Base-by-base conservation (phyloP, 352 stramenopile species). In the Phytophthora sp. region DNA sequence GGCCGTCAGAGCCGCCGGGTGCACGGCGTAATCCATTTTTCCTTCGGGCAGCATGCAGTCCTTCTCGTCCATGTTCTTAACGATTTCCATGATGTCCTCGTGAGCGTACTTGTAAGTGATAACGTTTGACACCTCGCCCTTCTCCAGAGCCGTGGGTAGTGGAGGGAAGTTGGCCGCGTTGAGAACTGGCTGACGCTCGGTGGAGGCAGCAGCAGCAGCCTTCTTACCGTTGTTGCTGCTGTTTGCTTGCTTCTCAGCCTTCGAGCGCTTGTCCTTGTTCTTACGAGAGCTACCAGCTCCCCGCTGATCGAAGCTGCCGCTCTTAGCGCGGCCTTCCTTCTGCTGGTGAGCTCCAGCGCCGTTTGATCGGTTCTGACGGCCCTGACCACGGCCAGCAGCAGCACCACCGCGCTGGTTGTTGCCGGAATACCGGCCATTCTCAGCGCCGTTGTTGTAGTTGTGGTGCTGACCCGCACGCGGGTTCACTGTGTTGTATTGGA, bases 21-120 rank as follows among this genome's bases (percentile, higher is more conserved):
- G 89, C 21, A 76, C 78, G 15, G 86, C 81, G 57, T 89, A 95
- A 66, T 96, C 86, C 86, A 94, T 89, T 66, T 93, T 91, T 53
- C 80, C 84, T 2, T 74, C 80, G 2, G 77, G 70, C 13, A 93
- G 52, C 65, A 80, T 84, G 65, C 84, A 94, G 63, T 97, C 88
- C 38, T 80, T 80, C 38, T 96, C 89, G 58, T 96, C 89, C 86
- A 97, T 92, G 70, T 94, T 79, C 75, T 94, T 96, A 31, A 96
- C 90, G 57, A 96, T 95, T 66, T 94, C 87, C 75, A 97, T 89
- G 56, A 97, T 96, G 63, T 97, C 90, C 66, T 97, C 90, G 69
- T 96, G 86, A 30, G 80, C 67, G 72, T 96, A 97, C 58, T 84
- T 72, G 68, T 88, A 65, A 44, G 70, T 86, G 67, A 92, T 92